Evolutionary conservation across 495 filamentous ascomycete genomes (phyloP).

Genomic region (Penicillium canescens): DNA sequence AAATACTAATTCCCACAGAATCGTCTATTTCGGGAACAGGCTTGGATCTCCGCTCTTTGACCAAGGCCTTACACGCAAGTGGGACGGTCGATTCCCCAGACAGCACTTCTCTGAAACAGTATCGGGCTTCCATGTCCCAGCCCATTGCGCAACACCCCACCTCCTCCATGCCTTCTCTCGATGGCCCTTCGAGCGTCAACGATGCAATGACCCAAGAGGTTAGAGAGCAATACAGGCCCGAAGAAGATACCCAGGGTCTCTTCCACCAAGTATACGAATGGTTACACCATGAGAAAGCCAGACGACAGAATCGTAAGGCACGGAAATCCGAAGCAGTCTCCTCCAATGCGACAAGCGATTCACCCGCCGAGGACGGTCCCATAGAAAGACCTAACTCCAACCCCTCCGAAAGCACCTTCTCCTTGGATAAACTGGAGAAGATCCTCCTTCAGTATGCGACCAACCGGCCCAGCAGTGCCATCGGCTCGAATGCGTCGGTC

Average conservation of each 20-base stretch:
- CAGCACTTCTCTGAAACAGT: slow-evolving; percentile 24
- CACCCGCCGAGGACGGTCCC: slow-evolving; percentile 26
- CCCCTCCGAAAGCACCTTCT: slow-evolving; percentile 59
- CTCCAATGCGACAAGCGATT: slow-evolving; percentile 19
- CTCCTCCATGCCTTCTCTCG: slow-evolving; percentile 29
- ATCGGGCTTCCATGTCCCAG: slow-evolving; percentile 27
- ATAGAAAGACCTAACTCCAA: slow-evolving; percentile 22
- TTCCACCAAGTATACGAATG: slow-evolving; percentile 75
- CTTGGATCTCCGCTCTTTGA: slow-evolving; percentile 26
- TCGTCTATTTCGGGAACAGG: slow-evolving; percentile 31
- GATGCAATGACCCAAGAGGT: slow-evolving; percentile 25
- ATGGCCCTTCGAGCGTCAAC: slow-evolving; percentile 28
- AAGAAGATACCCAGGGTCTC: slow-evolving; percentile 46
- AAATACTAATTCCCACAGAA: slow-evolving; percentile 31
- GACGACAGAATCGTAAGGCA: slow-evolving; percentile 52
- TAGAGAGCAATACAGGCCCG: slow-evolving; percentile 26
- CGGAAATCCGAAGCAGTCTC: slow-evolving; percentile 30
- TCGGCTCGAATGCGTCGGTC: slow-evolving; percentile 27
- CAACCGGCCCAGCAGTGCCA: slow-evolving; percentile 14
- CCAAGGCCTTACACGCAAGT: slow-evolving; percentile 23
- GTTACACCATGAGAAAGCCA: slow-evolving; percentile 74
- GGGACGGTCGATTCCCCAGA: slow-evolving; percentile 28
- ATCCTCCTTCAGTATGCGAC: slow-evolving; percentile 62
- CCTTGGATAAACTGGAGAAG: slow-evolving; percentile 67
- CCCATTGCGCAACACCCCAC: slow-evolving; percentile 29